Conservation (phyloP, 805 yeast genomes). For the Lipomyces yamadae region DNA sequence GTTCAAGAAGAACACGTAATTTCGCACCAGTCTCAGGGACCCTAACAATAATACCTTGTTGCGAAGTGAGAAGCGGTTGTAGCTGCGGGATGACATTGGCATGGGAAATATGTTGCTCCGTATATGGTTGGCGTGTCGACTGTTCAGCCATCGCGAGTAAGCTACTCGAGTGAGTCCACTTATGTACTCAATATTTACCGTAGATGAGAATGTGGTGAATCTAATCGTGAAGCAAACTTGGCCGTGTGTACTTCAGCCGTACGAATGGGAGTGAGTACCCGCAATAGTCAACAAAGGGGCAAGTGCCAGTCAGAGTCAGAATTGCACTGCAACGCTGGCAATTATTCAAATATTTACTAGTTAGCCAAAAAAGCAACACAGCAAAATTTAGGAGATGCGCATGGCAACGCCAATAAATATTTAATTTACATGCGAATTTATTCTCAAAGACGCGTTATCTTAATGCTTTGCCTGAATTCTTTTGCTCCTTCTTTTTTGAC, state of each 20-base stretch:
- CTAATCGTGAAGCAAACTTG: no score
- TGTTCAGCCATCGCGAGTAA: not conserved
- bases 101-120: conserved; percentile 11
- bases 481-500: conserved; percentile 15
- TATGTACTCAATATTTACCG: not conserved
- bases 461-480: conserved; percentile 10
- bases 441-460: not conserved
- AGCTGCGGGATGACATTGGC: conserved; percentile 25
- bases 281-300: no score
- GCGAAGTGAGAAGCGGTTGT: conserved; percentile 14
- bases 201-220: conserved; percentile 2
- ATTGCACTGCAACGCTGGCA: no score
- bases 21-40: conserved; percentile 20
- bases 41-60: conserved; percentile 14
- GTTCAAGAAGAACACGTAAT: conserved; percentile 26
- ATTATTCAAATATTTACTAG: not conserved
- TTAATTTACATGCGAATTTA: not conserved
- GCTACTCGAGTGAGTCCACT: not conserved
- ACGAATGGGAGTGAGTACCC: no score
- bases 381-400: not conserved
- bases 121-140: not conserved
- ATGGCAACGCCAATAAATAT: no score
- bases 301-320: no score
- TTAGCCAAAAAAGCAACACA: not conserved
- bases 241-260: no score